Conservation (phyloP, 2,329 filamentous ascomycete species). For the Juglanconis sp. region DNA sequence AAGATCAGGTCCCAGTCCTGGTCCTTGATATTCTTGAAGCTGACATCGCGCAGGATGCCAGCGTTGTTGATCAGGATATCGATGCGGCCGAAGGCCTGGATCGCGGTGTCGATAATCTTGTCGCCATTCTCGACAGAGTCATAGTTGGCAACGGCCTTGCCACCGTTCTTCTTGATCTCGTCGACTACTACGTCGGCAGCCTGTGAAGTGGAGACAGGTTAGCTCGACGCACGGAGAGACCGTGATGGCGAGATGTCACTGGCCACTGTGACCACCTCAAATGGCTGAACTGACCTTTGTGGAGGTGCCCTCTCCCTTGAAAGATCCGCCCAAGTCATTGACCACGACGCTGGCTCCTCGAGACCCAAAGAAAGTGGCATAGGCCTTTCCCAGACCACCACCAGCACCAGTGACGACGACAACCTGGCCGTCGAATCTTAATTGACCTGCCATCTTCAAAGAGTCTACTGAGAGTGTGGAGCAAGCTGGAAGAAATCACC, state of each 20-base stretch:
- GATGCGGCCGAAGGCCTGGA: constrained; percentile 78
- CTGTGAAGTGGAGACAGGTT: constrained; percentile 37
- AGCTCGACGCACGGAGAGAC: neutral
- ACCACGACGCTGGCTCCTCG: constrained; percentile 77
- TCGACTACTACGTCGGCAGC: constrained; percentile 79
- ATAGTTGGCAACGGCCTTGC: constrained; percentile 97
- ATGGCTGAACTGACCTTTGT: constrained; percentile 62
- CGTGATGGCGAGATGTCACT: neutral
- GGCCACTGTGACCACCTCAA: too few relatives aligned
- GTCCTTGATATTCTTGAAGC: constrained; percentile 99
- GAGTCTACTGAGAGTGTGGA: neutral
- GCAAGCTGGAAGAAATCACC: neutral
- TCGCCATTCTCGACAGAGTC: constrained; percentile 92
- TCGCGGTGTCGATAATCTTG: constrained; percentile 86
- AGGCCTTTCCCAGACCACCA: constrained; percentile 77
- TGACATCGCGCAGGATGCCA: constrained; percentile 88
- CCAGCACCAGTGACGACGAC: constrained; percentile 86
- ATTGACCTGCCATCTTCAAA: constrained; percentile 54
- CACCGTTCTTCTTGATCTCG: constrained; percentile 81
- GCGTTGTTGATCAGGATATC: constrained; percentile 98
- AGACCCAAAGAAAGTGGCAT: constrained; percentile 85
- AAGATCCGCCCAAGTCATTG: constrained; percentile 90
- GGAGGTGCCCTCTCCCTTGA: constrained; percentile 87
- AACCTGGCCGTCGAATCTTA: constrained; percentile 84
- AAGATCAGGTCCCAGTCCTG: constrained; percentile 95